phyloP scores from a whole-genome alignment of 371 early-diverging fungal genomes.

The Coemansia sp. region DNA sequence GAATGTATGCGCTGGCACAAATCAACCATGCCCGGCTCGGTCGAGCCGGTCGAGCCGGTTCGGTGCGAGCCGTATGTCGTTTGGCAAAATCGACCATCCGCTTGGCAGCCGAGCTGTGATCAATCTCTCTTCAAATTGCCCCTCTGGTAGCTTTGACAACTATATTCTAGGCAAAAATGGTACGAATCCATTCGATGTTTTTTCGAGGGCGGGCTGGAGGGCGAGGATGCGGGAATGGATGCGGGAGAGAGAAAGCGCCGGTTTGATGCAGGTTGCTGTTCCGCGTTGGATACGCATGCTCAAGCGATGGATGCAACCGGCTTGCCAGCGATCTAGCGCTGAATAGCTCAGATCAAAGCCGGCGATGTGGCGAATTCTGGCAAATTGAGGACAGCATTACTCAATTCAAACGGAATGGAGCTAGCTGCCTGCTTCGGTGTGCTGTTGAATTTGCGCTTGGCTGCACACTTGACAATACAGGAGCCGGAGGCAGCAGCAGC shows the following conservation, averaged over 20 bases:
- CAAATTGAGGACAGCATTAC: too few species aligned
- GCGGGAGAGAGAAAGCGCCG: background rate
- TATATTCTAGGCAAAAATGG: constrained; percentile 34
- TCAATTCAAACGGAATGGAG: too few species aligned
- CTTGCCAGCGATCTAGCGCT: too few species aligned
- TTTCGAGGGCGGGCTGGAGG: background rate
- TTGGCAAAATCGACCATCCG: background rate
- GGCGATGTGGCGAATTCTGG: too few species aligned
- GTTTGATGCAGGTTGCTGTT: too few species aligned
- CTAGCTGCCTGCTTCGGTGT: too few species aligned
- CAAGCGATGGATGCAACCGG: constrained; percentile 1
- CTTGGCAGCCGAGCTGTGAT: constrained; percentile 3
- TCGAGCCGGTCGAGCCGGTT: background rate
- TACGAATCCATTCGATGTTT: constrained; percentile 24
- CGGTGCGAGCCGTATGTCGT: background rate
- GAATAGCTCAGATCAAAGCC: too few species aligned
- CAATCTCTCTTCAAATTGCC: constrained; percentile 26
- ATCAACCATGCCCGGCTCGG: background rate
- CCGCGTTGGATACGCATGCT: too few species aligned
- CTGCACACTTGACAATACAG: too few species aligned
- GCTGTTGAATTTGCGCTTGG: too few species aligned
- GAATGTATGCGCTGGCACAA: background rate
- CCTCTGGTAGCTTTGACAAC: constrained; percentile 16
- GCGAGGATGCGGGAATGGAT: constrained; percentile 13
- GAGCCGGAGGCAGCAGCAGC: background rate